Base-by-base conservation (phyloP, 805 yeast genomes). In the Wickerhamomyces pijperi region DNA sequence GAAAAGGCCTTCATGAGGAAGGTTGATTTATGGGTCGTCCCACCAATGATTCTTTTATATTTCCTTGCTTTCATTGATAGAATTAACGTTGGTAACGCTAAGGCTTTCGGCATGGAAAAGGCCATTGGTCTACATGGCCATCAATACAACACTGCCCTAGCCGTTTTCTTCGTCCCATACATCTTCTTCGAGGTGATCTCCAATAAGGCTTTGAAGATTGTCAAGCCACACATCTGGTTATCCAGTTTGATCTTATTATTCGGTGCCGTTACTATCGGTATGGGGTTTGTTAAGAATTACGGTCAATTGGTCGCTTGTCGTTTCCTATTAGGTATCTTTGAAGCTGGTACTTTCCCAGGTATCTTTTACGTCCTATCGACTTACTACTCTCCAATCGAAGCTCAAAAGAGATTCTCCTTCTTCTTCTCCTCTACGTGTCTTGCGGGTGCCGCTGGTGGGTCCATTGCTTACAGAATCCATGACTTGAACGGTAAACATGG, bases 41-140 rank as follows among this genome's bases (percentile, higher is more conserved):
- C 88, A 4, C 77, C 86, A n/a, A 79, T 84, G 46, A 75, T 86
- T 51, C 51, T 82, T 21, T 64, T 84, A 35, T 84, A 84, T 52
- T 74, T 84, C 56, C 67, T 83, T 44, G 79, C 90, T 1, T 84
- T 83, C 53, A 61, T 84, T 51, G 94, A 84, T 56, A 68, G 94
- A 56, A 88, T 83, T 42, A 84, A 84, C 56, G 81, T 84, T 44
- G 76, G 88, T 23, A 83, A 84, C 58, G 94, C 94, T 7, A 76
- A 76, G 43, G 71, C 79, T 40, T 82, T 82, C 52, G 86, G 86
- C 12, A 64, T 84, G 64, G 66, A 67, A 17, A 58, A 50, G 1
- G 82, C 76, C 41, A 57, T 84, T 28, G 50, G 65, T 16, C 62
- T 84, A 33, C 55, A 58, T 2, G 64, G 65, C 2, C 54, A 53